A percentile compares a stretch with the other conserved stretches of the same genome.
phyloP scores from a whole-genome alignment of 202 grass and related monocot species.

The Elaeis oleifera region DNA sequence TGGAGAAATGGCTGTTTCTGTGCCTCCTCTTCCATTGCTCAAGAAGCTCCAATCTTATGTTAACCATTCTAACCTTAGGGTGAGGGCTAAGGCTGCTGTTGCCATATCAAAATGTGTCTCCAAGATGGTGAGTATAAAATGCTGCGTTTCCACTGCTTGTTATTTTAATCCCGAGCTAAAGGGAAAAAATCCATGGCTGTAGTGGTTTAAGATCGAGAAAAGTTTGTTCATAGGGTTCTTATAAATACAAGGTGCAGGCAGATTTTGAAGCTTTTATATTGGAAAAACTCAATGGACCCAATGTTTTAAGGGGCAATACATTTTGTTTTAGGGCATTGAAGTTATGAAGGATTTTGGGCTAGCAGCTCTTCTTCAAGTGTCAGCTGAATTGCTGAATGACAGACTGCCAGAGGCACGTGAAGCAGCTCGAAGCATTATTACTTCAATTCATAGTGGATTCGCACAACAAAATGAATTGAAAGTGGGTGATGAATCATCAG shows the following conservation, averaged over 20 bases:
- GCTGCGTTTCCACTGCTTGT: too few relatives aligned
- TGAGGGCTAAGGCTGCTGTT: constrained; percentile 88
- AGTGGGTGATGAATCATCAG: neutral
- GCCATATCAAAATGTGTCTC: constrained; percentile 67
- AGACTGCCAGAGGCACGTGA: constrained; percentile 76
- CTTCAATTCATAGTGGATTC: constrained; percentile 46
- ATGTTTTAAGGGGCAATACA: neutral
- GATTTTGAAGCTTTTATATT: too few relatives aligned
- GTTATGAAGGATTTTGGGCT: constrained; percentile 68
- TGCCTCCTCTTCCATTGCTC: constrained; percentile 59
- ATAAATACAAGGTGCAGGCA: too few relatives aligned
- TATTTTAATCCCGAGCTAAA: too few relatives aligned
- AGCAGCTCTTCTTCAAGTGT: constrained; percentile 52
- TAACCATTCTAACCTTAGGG: constrained; percentile 76
- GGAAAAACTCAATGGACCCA: too few relatives aligned
- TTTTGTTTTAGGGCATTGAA: constrained; percentile 32
- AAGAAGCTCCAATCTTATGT: constrained; percentile 70
- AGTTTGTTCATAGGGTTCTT: too few relatives aligned
- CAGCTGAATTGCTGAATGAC: constrained; percentile 72
- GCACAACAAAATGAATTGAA: constrained; percentile 21
- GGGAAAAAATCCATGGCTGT: too few relatives aligned
- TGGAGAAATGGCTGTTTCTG: constrained; percentile 65
- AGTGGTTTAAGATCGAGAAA: too few relatives aligned
- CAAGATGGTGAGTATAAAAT: constrained; percentile 42
- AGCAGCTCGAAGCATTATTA: constrained; percentile 57